Conservation (phyloP, 345 rosid species). For the Durio zibethinus region DNA sequence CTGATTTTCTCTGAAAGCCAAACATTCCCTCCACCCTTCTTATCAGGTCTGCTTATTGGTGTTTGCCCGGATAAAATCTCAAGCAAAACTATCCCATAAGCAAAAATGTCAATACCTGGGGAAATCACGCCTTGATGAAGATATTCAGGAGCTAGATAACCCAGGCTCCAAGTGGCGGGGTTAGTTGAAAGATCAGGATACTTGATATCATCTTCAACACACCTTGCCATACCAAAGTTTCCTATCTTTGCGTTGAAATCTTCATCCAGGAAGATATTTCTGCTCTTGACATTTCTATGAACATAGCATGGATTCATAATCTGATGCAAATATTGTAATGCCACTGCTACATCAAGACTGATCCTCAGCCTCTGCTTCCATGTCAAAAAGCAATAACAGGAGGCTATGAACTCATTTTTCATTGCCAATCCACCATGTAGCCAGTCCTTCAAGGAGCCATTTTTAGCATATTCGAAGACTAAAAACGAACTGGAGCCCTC, state of each 20-base stretch:
- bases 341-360: conserved; percentile 80
- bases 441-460: conserved; percentile 91
- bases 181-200: conserved; percentile 27
- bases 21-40: conserved; percentile 36
- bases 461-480: conserved; percentile 77
- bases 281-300: conserved; percentile 65
- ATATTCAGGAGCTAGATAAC: conserved; percentile 60
- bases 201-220: conserved; percentile 35
- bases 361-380: conserved; percentile 89
- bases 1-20: conserved; percentile 45
- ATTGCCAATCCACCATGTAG: conserved; percentile 85
- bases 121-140: conserved; percentile 44
- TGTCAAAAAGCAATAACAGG: conserved; percentile 83
- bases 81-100: conserved; percentile 64
- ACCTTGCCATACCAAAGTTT: conserved; percentile 65
- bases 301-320: conserved; percentile 69
- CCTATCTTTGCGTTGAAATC: conserved; percentile 86
- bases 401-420: conserved; percentile 88
- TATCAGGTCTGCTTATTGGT: conserved; percentile 42
- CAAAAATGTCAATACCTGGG: conserved; percentile 59
- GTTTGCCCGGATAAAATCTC: conserved; percentile 74
- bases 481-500: conserved; percentile 45
- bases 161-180: conserved; percentile 38
- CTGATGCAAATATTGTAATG: conserved; percentile 83
- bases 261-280: conserved; percentile 79